A percentile compares a stretch with the other conserved stretches of the same genome.
phyloP scores from a whole-genome alignment of 2,329 filamentous ascomycete genomes.

The Aspergillus fumigatiaffinis region DNA sequence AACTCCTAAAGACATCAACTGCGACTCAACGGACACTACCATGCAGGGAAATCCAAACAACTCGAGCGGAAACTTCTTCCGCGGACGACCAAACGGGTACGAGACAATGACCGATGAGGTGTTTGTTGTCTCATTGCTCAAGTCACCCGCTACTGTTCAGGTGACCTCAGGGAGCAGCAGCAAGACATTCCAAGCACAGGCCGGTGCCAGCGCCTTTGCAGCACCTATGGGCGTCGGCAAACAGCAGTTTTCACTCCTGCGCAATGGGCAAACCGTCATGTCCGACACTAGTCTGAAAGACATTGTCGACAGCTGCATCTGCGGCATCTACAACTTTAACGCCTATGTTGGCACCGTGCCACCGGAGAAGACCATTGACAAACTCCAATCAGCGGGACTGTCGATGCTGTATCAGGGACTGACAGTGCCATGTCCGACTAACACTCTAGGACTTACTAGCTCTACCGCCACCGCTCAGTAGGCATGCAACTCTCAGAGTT shows the following conservation, averaged over 20 bases:
- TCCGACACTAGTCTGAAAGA: constrained; percentile 49
- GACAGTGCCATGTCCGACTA: constrained; percentile 26
- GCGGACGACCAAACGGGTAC: constrained; percentile 49
- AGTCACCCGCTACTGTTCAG: constrained; percentile 41
- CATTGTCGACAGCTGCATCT: constrained; percentile 47
- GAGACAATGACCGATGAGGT: constrained; percentile 49
- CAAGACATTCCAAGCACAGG: constrained; percentile 44
- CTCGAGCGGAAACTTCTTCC: constrained; percentile 50
- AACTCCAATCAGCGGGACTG: constrained; percentile 33
- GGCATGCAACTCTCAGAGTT: not conserved
- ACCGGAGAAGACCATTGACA: constrained; percentile 27
- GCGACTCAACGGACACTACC: constrained; percentile 52
- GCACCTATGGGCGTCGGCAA: constrained; percentile 47
- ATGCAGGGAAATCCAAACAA: constrained; percentile 42
- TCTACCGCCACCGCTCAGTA: constrained; percentile 2
- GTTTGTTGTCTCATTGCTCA: constrained; percentile 52
- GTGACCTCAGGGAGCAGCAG: constrained; percentile 46
- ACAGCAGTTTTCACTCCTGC: constrained; percentile 46
- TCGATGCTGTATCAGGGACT: constrained; percentile 26
- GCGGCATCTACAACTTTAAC: constrained; percentile 55
- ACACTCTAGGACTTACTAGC: constrained; percentile 17
- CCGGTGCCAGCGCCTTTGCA: constrained; percentile 44
- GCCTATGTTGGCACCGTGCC: constrained; percentile 52
- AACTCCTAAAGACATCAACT: constrained; percentile 44
- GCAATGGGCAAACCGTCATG: constrained; percentile 41